Evolutionary conservation across 495 filamentous ascomycete genomes (phyloP), one percentile per base, ranked within the genome.

Genomic region (Trichoderma erinaceum): DNA sequence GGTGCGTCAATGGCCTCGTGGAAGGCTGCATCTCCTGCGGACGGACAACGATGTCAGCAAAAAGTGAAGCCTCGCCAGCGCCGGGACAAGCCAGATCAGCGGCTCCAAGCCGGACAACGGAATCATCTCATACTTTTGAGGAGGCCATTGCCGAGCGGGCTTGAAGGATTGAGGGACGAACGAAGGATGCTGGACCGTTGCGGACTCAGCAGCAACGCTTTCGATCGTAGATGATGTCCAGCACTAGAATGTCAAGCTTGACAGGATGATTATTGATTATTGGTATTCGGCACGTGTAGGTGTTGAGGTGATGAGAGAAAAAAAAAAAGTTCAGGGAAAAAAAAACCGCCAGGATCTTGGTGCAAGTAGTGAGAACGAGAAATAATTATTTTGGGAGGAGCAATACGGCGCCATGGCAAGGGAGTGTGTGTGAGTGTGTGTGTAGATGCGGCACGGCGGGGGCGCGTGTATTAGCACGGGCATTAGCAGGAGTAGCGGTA

Each of bases 121-220:
- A 41, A 52, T 50, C 68, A 75, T 72, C 70, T 27, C 64, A 70
- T 80, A 84, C 81, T 81, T 83, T 83, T 76, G 79, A 84, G 71
- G 81, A 84, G 71, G 81, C 81, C 81, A 84, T 83, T 79, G 79
- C 75, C 71, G 74, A 71, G 76, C 74, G 61, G 69, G 75, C 71
- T 69, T 73, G 73, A 65, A 73, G 50, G 50, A 56, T 25, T 56
- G 50, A 10, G 65, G 66, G 69, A 68, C 66, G 68, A 67, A 68
- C 67, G 68, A 68, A 63, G 68, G 69, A 74, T 74, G 56, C 56
- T 61, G 56, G 56, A 61, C 56, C 56, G 56, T 61, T 25, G 56
- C 56, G n/a, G 23, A 21, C 56, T 61, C 56, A 61, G 56, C 56
- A 32, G 56, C 56, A 61, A 61, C 56, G 56, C 56, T 61, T 13